Percentiles rank a stretch among this genome's conserved stretches.
Conservation (phyloP, 2,329 filamentous ascomycete genomes). For the Cercospora zeae-maydis region DNA sequence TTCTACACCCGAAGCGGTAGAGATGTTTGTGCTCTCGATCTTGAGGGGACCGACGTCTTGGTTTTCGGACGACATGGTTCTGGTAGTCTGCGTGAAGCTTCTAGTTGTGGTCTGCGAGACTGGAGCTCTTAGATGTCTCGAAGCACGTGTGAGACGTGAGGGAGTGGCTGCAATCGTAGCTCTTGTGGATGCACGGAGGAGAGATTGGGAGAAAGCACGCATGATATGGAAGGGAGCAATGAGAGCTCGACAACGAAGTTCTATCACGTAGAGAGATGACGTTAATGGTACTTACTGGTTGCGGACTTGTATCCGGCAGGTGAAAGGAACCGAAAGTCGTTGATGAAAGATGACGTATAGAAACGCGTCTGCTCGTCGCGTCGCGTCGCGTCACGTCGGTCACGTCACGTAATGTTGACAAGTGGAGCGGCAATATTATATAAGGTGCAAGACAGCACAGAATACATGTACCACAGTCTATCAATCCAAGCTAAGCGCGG, state of each 20-base stretch:
- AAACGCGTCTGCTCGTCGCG: slow-evolving; percentile 1
- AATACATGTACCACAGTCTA: too few relatives aligned
- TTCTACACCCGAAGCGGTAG: slow-evolving; percentile 50
- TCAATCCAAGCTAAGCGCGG: too few relatives aligned
- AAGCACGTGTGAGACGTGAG: not conserved
- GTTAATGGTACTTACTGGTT: not conserved
- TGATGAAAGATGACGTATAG: slow-evolving; percentile 5
- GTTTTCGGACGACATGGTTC: not conserved
- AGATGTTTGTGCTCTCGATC: slow-evolving; percentile 55
- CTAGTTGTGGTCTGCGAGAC: not conserved
- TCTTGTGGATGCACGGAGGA: not conserved
- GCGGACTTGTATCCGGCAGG: not conserved
- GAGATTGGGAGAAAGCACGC: not conserved
- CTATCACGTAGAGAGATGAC: not conserved
- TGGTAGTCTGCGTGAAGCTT: not conserved
- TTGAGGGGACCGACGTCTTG: slow-evolving; percentile 36
- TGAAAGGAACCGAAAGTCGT: slow-evolving; percentile 1
- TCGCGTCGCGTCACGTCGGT: not conserved
- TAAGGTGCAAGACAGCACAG: too few relatives aligned
- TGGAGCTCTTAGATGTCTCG: not conserved
- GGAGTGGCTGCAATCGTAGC: not conserved
- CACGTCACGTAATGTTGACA: not conserved
- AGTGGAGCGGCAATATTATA: too few relatives aligned
- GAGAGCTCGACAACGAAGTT: not conserved
- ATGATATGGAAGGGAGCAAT: not conserved